Conservation (phyloP, 1,284 basidiomycete species). For the Trichosporon ovoides region DNA sequence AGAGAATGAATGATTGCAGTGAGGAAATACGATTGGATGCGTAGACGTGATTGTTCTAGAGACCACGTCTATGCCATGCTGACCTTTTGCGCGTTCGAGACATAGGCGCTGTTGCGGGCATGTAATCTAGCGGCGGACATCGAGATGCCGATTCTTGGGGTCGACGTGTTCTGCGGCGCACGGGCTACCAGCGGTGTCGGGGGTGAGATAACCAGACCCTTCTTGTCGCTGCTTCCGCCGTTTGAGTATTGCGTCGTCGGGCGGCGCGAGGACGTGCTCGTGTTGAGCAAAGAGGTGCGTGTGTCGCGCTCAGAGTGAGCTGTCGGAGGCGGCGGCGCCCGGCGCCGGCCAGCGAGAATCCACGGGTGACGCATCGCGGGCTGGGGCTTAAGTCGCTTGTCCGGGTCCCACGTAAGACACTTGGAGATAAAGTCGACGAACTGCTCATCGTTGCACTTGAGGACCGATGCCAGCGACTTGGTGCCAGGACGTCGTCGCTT, state of each 20-base stretch:
- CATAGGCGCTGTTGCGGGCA: slow-evolving; percentile 22
- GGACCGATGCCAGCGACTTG: slow-evolving; percentile 80
- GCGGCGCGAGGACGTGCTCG: slow-evolving; percentile 11
- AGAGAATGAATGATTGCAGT: too few species aligned
- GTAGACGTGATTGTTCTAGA: too few species aligned
- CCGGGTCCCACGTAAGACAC: slow-evolving; percentile 97
- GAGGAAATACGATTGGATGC: too few species aligned
- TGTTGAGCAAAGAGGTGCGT: slow-evolving; percentile 13
- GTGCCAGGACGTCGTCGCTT: slow-evolving; percentile 82
- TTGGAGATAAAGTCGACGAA: slow-evolving; percentile 74
- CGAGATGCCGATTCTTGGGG: slow-evolving; percentile 22
- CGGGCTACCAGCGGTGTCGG: slow-evolving; percentile 45
- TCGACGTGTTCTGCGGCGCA: slow-evolving; percentile 14
- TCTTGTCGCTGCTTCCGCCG: slow-evolving; percentile 16
- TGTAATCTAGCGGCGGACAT: slow-evolving; percentile 20
- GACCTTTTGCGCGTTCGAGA: slow-evolving; percentile 24
- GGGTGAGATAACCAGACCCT: slow-evolving; percentile 37
- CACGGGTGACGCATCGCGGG: slow-evolving; percentile 88
- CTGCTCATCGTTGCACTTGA: slow-evolving; percentile 69
- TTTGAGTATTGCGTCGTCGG: slow-evolving; percentile 3
- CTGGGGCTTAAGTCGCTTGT: slow-evolving; percentile 89
- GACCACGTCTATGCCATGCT: slow-evolving; percentile 14
- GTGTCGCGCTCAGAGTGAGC: slow-evolving; percentile 8
- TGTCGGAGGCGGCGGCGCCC: slow-evolving; percentile 30
- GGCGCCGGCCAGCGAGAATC: slow-evolving; percentile 59